Conservation (phyloP, 2,329 filamentous ascomycete genomes). For the Trichophyton benhamiae region DNA sequence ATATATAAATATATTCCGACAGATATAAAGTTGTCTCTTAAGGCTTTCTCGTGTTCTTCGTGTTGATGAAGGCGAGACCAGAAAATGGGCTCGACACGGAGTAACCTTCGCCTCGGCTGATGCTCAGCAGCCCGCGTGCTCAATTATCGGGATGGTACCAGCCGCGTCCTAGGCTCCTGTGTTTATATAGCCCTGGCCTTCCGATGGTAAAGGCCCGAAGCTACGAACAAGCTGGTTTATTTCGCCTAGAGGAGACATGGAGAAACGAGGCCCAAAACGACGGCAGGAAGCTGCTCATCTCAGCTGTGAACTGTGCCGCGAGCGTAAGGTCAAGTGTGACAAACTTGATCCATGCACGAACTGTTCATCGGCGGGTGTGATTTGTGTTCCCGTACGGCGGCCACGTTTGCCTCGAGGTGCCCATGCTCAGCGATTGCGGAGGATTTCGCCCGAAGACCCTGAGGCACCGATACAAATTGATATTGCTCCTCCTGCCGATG, state of each 20-base stretch:
- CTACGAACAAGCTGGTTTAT: background rate
- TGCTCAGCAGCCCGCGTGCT: background rate
- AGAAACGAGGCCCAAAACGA: background rate
- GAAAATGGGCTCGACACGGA: background rate
- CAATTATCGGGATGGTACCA: background rate
- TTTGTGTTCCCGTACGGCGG: background rate
- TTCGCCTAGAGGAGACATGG: background rate
- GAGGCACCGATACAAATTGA: background rate
- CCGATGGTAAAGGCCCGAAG: background rate
- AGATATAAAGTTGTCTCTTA: background rate
- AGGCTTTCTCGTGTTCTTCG: background rate
- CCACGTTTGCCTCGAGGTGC: background rate
- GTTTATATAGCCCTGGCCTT: background rate
- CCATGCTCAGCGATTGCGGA: background rate
- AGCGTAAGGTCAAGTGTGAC: background rate
- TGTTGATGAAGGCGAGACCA: background rate
- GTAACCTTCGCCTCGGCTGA: background rate
- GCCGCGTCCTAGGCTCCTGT: background rate
- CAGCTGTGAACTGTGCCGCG: background rate
- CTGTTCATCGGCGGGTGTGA: background rate
- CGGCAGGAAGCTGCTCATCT: background rate
- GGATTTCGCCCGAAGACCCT: background rate
- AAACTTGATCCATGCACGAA: background rate
- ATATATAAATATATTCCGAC: background rate
- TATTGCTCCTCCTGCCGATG: background rate